Evolutionary conservation across 768 basidiomycete genomes (phyloP).

Genomic region (Pleurotus ostreatus): DNA sequence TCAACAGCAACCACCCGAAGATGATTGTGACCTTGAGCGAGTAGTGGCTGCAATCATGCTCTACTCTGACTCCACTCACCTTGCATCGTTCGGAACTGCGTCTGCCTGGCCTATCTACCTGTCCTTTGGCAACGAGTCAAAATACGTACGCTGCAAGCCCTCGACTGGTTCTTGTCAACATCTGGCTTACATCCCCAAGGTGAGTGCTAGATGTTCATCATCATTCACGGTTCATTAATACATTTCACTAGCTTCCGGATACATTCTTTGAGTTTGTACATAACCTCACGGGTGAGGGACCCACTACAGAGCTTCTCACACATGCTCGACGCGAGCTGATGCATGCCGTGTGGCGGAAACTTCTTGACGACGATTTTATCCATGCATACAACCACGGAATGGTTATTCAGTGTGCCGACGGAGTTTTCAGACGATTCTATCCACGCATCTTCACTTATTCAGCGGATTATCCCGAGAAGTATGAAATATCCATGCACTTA

Average conservation of each 20-base stretch:
- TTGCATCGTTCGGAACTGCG: slow-evolving; percentile 23
- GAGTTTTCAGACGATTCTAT: slow-evolving; percentile 15
- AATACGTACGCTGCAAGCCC: slow-evolving; percentile 24
- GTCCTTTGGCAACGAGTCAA: slow-evolving; percentile 29
- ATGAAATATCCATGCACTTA: no score
- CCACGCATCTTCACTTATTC: slow-evolving; percentile 19
- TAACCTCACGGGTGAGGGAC: not conserved
- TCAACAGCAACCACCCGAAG: not conserved
- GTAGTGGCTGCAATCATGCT: slow-evolving; percentile 18
- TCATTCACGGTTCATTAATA: no score
- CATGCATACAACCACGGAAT: slow-evolving; percentile 20
- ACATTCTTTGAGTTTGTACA: slow-evolving; percentile 4
- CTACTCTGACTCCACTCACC: slow-evolving; percentile 25
- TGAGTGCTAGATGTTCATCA: no score
- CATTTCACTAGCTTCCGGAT: slow-evolving; percentile 14
- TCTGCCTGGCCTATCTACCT: slow-evolving; percentile 31
- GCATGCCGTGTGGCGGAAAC: slow-evolving; percentile 18
- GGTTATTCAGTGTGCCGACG: slow-evolving; percentile 18
- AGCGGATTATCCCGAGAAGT: slow-evolving; percentile 24
- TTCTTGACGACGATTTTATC: slow-evolving; percentile 20
- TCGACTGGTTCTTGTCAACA: slow-evolving; percentile 17
- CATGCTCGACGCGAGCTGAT: slow-evolving; percentile 16
- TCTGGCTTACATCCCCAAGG: slow-evolving; percentile 27
- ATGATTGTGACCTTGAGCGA: slow-evolving; percentile 10
- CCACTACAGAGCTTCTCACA: not conserved